phyloP scores from a whole-genome alignment of 345 rosid species.

The Nephelium lappaceum region DNA sequence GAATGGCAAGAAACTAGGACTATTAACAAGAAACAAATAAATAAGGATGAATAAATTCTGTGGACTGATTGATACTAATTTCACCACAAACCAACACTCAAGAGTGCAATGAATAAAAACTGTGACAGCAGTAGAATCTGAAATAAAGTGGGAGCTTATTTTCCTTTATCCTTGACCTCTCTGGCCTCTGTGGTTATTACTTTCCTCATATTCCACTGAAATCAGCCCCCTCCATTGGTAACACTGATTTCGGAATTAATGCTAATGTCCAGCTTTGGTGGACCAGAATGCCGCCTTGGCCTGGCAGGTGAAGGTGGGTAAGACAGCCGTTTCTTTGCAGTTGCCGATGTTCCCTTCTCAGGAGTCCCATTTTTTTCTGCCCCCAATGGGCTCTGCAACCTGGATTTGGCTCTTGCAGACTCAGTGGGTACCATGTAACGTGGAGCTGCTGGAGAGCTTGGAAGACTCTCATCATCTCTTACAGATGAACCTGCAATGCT shows the following conservation, averaged over 20 bases:
- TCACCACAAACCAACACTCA: slow-evolving; percentile 24
- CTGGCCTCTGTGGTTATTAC: background rate
- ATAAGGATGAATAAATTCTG: slow-evolving; percentile 10
- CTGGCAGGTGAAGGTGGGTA: slow-evolving; percentile 78
- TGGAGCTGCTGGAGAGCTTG: slow-evolving; percentile 59
- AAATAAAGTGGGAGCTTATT: slow-evolving; percentile 4
- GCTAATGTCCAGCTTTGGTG: slow-evolving; percentile 68
- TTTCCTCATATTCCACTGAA: slow-evolving; percentile 8
- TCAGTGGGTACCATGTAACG: slow-evolving; percentile 93
- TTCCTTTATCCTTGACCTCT: background rate
- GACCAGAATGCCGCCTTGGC: slow-evolving; percentile 77
- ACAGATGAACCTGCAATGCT: slow-evolving; percentile 64
- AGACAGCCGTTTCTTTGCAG: slow-evolving; percentile 79
- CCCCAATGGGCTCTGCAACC: slow-evolving; percentile 56
- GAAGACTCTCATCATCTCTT: slow-evolving; percentile 78
- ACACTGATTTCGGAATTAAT: slow-evolving; percentile 40
- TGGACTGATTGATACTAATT: slow-evolving; percentile 15
- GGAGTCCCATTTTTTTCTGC: slow-evolving; percentile 54
- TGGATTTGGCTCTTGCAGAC: slow-evolving; percentile 83
- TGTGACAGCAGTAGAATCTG: slow-evolving; percentile 4
- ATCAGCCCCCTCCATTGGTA: slow-evolving; percentile 44
- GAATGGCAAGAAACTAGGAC: background rate
- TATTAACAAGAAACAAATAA: slow-evolving; percentile 13
- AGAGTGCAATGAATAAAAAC: slow-evolving; percentile 16
- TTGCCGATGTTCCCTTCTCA: slow-evolving; percentile 41